Base-by-base conservation (phyloP, 2,329 filamentous ascomycete genomes). In the Hymenoscyphus fraxineus region DNA sequence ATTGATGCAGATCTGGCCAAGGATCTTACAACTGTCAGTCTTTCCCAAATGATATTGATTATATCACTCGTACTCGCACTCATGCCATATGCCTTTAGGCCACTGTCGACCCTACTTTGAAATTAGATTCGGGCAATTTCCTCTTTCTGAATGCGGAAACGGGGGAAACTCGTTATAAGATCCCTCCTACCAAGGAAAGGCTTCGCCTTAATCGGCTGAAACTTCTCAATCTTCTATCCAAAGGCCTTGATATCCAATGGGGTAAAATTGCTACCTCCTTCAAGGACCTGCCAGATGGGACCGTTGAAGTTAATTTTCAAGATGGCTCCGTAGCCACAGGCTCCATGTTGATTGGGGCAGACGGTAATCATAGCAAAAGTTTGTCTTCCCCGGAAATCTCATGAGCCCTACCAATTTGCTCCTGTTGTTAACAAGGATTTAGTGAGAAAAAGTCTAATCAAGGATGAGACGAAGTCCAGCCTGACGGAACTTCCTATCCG, bases 141-240 rank as follows among this genome's bases (percentile, higher is more conserved):
- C 39, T 41, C 38, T 59, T 59, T 10, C 58, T 44, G 22, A 59
- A 59, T 31, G 58, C 58, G 38, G 58, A 59, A 59, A 59, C 39
- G 16, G 58, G 39, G 10, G 58, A 59, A 27, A 40, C 41, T 59
- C 58, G 58, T 31, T 41, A 59, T 15, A 58, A 41, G 38, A 44
- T 59, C 58, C 58, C 58, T 59, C 39, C 39, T 13, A 44, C 58
- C 22, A 59, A 44, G 40, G 39, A 44, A 27, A 40, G 58, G 15
- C 27, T 41, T 44, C 39, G 39, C 39, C 58, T 59, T 22, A 59
- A 59, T 27, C 58, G 39, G 27, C 15, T 44, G 40, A 59, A 31
- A 10, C 58, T 41, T 47, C 58, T 59, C 32, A 44, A 27, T 44
- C 40, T 59, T n/a, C 41, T 59, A 6, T 41, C 39, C 10, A 44